These are phyloP conservation scores for Conringia planisiliqua DNA, from an alignment of 345 rosid species.

Conservation along the genomic window DNA sequence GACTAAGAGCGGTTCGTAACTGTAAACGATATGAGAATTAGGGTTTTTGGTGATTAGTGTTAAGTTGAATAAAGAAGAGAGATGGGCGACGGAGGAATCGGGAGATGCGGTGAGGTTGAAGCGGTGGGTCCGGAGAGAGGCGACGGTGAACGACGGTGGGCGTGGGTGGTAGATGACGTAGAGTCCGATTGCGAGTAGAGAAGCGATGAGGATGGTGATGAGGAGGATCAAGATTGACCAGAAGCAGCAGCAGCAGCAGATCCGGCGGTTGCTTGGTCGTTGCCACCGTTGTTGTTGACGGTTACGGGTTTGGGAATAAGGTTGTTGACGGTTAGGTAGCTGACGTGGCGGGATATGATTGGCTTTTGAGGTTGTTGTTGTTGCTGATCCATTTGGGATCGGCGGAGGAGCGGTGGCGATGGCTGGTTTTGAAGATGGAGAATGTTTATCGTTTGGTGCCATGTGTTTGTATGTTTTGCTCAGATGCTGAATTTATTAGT, in stretches of 20 bases:
- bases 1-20: slow-evolving; percentile 53
- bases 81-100: slow-evolving; percentile 54
- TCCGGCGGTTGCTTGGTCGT: slow-evolving; percentile 51
- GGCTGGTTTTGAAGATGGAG: background rate
- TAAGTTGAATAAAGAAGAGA: slow-evolving; percentile 58
- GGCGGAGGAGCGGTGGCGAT: slow-evolving; percentile 3
- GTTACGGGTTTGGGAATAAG: slow-evolving; percentile 45
- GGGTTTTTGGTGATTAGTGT: slow-evolving; percentile 68
- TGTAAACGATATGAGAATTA: slow-evolving; percentile 57
- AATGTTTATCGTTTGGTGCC: slow-evolving; percentile 6
- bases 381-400: background rate
- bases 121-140: slow-evolving; percentile 61
- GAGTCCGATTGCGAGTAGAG: slow-evolving; percentile 57
- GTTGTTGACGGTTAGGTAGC: slow-evolving; percentile 34
- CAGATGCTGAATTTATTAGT: background rate
- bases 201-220: slow-evolving; percentile 47
- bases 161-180: slow-evolving; percentile 71
- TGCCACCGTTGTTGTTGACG: slow-evolving; percentile 34
- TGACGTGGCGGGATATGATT: slow-evolving; percentile 33
- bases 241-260: slow-evolving; percentile 76
- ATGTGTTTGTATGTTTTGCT: slow-evolving; percentile 4
- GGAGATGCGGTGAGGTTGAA: slow-evolving; percentile 61
- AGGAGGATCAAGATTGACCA: slow-evolving; percentile 61
- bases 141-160: slow-evolving; percentile 56
- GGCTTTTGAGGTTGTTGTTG: slow-evolving; percentile 17